Percentiles rank a stretch among this genome's conserved stretches.
Evolutionary conservation across 208 protist genomes (phyloP).

Genomic region (Leishmania gerbilli): DNA sequence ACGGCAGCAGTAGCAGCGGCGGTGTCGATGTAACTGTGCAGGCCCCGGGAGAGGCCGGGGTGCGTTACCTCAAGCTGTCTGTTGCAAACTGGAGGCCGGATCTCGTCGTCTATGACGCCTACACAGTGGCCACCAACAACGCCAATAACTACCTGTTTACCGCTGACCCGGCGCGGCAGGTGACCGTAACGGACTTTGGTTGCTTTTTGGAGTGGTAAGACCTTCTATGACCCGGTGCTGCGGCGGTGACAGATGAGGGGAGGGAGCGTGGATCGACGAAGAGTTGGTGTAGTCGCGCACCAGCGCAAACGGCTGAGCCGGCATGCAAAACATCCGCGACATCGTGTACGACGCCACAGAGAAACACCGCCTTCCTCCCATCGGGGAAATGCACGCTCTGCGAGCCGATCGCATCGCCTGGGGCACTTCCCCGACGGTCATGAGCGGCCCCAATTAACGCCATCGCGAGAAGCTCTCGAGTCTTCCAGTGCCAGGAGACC

Average conservation of each 20-base stretch:
- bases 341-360: constrained; percentile 31
- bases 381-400: background rate
- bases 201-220: constrained; percentile 21
- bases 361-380: background rate
- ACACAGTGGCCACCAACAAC: background rate
- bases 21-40: background rate
- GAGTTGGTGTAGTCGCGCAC: constrained; percentile 6
- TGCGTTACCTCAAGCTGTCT: constrained; percentile 29
- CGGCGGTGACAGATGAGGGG: constrained; percentile 16
- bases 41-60: too few species aligned
- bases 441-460: background rate
- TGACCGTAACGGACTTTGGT: constrained; percentile 31
- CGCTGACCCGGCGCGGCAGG: background rate
- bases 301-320: constrained; percentile 23
- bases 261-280: constrained; percentile 6
- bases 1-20: background rate
- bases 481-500: constrained; percentile 32
- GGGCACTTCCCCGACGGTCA: background rate
- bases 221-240: constrained; percentile 36
- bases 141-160: constrained; percentile 10
- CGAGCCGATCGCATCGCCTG: constrained; percentile 1
- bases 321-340: constrained; percentile 25
- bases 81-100: constrained; percentile 19
- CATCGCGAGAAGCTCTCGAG: background rate
- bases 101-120: constrained; percentile 8